These are phyloP conservation scores for Neonothopanus nambi DNA, from an alignment of 1,284 basidiomycete species.

Conservation along the genomic window DNA sequence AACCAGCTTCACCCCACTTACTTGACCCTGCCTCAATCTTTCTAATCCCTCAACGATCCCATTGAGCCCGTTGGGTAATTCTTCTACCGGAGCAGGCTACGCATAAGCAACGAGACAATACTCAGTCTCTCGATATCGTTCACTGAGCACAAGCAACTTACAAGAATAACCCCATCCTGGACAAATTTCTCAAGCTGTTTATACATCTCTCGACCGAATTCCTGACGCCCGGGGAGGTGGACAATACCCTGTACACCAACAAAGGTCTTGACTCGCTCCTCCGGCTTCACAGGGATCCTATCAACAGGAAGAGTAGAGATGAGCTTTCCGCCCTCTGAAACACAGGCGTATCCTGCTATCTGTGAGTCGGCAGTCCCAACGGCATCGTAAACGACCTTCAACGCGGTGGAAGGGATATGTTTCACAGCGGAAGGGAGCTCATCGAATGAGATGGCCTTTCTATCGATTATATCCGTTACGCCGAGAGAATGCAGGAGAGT, in stretches of 20 bases:
- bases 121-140: background rate
- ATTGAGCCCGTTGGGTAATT: background rate
- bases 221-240: background rate
- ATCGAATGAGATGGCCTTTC: background rate
- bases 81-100: background rate
- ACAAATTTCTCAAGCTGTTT: background rate
- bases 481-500: conserved; percentile 6
- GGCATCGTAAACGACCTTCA: conserved; percentile 3
- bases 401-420: background rate
- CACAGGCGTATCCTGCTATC: background rate
- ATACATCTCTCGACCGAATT: conserved; percentile 1
- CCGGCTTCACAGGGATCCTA: background rate
- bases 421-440: background rate
- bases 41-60: conserved; percentile 2
- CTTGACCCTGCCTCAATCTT: background rate
- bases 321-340: background rate
- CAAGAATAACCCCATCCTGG: background rate
- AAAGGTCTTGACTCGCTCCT: background rate
- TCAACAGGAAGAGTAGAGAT: background rate
- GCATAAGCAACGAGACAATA: background rate
- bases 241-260: background rate
- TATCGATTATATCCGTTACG: conserved; percentile 12
- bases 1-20: background rate
- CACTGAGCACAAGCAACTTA: background rate
- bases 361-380: background rate